Evolutionary conservation across 768 basidiomycete species (phyloP).

Genomic region (Psilocybe cyanescens): DNA sequence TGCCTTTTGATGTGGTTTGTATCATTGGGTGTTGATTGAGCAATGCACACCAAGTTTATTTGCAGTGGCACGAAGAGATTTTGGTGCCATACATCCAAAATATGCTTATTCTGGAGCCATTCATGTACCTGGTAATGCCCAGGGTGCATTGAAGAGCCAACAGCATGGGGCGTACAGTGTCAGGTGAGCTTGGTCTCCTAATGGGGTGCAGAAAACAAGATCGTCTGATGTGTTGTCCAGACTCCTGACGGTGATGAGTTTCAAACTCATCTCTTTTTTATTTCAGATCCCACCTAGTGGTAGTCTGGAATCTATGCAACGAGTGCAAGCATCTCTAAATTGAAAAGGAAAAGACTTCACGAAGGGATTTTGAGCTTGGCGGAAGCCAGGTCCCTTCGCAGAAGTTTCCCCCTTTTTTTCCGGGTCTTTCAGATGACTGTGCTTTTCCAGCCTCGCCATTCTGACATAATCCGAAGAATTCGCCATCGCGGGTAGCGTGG

Average conservation of each 20-base stretch:
- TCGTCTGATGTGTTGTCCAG: neutral
- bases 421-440: neutral
- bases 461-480: too few relatives aligned
- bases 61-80: conserved; percentile 24
- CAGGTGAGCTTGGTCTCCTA: neutral
- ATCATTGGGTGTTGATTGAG: conserved; percentile 38
- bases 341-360: too few relatives aligned
- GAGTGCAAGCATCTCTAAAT: too few relatives aligned
- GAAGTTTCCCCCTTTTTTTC: too few relatives aligned
- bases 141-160: neutral
- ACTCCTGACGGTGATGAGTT: neutral
- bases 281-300: neutral
- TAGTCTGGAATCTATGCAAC: too few relatives aligned
- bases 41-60: conserved; percentile 30
- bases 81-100: conserved; percentile 21
- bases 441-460: neutral
- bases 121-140: neutral
- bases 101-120: neutral
- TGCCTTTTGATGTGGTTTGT: conserved; percentile 40
- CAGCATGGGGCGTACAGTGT: neutral
- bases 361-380: too few relatives aligned
- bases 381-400: too few relatives aligned
- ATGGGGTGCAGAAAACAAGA: neutral
- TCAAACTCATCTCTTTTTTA: neutral
- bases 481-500: too few relatives aligned